Conservation (phyloP, 768 basidiomycete species). For the Phylloporus scabripes region DNA sequence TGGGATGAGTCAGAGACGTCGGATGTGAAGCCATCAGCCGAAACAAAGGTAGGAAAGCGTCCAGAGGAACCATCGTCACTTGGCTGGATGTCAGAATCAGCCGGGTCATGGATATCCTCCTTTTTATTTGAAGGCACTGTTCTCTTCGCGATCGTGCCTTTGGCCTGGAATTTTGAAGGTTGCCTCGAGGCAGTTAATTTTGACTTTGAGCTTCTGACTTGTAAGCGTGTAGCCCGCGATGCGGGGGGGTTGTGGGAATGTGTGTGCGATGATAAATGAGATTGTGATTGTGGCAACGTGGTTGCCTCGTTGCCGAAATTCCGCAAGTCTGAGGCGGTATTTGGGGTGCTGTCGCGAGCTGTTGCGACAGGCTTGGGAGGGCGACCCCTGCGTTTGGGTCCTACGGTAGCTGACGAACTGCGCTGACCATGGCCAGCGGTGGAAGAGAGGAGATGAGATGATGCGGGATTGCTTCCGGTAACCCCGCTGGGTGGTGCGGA, state of each 20-base stretch:
- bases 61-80: slow-evolving; percentile 33
- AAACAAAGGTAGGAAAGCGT: slow-evolving; percentile 63
- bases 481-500: slow-evolving; percentile 37
- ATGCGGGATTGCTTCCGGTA: slow-evolving; percentile 25
- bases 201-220: slow-evolving; percentile 22
- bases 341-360: slow-evolving; percentile 24
- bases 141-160: slow-evolving; percentile 31
- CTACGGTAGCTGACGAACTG: slow-evolving; percentile 10
- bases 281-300: slow-evolving; percentile 35
- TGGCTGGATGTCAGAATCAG: slow-evolving; percentile 29
- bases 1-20: slow-evolving; percentile 43
- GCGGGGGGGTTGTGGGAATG: slow-evolving; percentile 17
- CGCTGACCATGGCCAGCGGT: slow-evolving; percentile 26
- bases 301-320: slow-evolving; percentile 29
- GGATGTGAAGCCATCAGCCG: slow-evolving; percentile 54
- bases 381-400: slow-evolving; percentile 50
- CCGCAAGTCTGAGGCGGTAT: slow-evolving; percentile 18
- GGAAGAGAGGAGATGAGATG: slow-evolving; percentile 18
- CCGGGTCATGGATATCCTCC: slow-evolving; percentile 12
- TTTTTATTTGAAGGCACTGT: slow-evolving; percentile 18
- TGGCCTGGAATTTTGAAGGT: slow-evolving; percentile 36
- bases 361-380: slow-evolving; percentile 45
- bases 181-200: slow-evolving; percentile 32
- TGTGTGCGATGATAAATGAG: slow-evolving; percentile 27
- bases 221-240: slow-evolving; percentile 23